A percentile compares a stretch with the other conserved stretches of the same genome.
These are phyloP conservation scores for Aspergillus udagawae DNA, from an alignment of 2,329 filamentous ascomycete species.

Conservation along the genomic window DNA sequence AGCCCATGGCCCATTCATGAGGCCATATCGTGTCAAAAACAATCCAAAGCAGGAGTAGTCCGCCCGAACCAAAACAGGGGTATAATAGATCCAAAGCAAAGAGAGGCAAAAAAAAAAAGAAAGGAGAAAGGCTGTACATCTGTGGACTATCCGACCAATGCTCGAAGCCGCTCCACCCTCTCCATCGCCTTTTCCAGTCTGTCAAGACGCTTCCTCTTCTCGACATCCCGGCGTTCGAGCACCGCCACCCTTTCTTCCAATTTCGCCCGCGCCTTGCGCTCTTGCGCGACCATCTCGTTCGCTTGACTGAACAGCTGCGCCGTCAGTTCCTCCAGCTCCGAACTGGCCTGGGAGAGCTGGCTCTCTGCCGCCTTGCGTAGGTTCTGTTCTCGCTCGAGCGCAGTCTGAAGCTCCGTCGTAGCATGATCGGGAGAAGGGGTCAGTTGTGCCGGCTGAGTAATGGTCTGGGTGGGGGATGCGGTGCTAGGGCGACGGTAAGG, in stretches of 20 bases:
- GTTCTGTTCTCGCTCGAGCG: slow-evolving; percentile 52
- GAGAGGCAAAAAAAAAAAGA: slow-evolving; percentile 1
- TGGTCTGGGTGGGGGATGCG: slow-evolving; percentile 21
- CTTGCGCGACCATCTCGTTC: slow-evolving; percentile 63
- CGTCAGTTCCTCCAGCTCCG: slow-evolving; percentile 60
- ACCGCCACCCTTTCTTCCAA: slow-evolving; percentile 46
- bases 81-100: neutral
- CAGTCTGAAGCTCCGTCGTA: slow-evolving; percentile 47
- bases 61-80: slow-evolving; percentile 1
- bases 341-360: slow-evolving; percentile 51
- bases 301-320: slow-evolving; percentile 59
- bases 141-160: slow-evolving; percentile 43
- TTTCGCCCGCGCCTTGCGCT: slow-evolving; percentile 55
- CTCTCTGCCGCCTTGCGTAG: slow-evolving; percentile 56
- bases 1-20: slow-evolving; percentile 6
- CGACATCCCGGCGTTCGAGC: slow-evolving; percentile 44
- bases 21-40: slow-evolving; percentile 12
- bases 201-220: slow-evolving; percentile 51
- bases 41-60: slow-evolving; percentile 1
- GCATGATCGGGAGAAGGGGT: slow-evolving; percentile 23
- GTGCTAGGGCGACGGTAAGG: slow-evolving; percentile 36
- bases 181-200: slow-evolving; percentile 54
- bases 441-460: slow-evolving; percentile 10
- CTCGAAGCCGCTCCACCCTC: slow-evolving; percentile 55
- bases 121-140: neutral